Base-by-base conservation (phyloP, 2,329 filamentous ascomycete species). In the Monilinia aucupariae region DNA sequence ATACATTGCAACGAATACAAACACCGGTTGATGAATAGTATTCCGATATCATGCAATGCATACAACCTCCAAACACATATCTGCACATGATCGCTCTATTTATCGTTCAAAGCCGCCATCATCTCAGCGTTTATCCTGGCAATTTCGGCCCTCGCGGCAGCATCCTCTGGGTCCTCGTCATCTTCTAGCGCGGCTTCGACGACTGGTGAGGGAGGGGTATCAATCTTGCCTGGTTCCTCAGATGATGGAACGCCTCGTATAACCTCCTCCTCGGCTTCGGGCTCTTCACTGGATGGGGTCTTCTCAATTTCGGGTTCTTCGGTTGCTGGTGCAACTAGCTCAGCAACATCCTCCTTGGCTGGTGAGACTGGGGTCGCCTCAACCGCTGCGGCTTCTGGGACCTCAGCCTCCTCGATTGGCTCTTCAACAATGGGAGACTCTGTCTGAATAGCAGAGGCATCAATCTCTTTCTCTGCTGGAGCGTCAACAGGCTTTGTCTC, bases 51-150 rank as follows among this genome's bases (percentile, higher is more conserved):
- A 47, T 47, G 43, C 27, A 25, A 58, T 25, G 13, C 54, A 47
- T 37, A 34, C 13, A 22, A 58, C 22, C 43, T 20, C 27, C 7
- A 10, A 25, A 58, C 41, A 34, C 30, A 34, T 10, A 13, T 34
- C 30, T 34, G n/a, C 9, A 47, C 47, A 27, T 39, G 30, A 49
- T 30, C 27, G 15, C 22, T 50, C 49, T 64, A 39, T 9, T 37
- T 22, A 4, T 66, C 64, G 27, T n/a, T 61, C 52, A 62, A 54
- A 30, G 64, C 65, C 51, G 62, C 60, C 59, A 63, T 68, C 62
- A 69, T 64, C 47, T 71, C 69, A 15, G 68, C 70, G 56, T 72
- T 71, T 34, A 71, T 51, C 30, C 55, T 64, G 25, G 68, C 71
- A 53, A 71, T 69, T 47, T 72, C 71, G 27, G 67, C 68, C 22